These are phyloP conservation scores for Furcasterigmium sp. DNA, from an alignment of 2,329 filamentous ascomycete species.

Conservation along the genomic window DNA sequence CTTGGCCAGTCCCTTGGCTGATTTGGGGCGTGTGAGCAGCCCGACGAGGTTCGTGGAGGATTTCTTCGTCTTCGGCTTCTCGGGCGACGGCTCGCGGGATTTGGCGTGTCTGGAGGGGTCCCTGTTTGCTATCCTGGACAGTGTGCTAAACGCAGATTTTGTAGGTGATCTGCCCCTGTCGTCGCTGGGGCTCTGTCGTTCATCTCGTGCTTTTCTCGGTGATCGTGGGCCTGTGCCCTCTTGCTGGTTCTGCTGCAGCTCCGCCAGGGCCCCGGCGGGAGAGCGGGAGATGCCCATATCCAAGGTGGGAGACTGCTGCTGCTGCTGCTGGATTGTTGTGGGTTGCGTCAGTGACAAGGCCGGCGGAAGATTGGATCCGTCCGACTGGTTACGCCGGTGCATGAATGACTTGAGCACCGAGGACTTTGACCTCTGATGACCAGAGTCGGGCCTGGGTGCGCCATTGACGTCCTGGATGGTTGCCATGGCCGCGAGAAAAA, in stretches of 20 bases:
- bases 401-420: conserved; percentile 46
- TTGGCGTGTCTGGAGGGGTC: conserved; percentile 33
- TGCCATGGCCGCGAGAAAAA: conserved; percentile 1
- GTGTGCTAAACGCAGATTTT: conserved; percentile 36
- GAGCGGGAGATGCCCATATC: conserved; percentile 28
- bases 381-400: conserved; percentile 41
- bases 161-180: conserved; percentile 32
- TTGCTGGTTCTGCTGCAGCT: conserved; percentile 52
- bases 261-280: conserved; percentile 43
- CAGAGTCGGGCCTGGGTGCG: conserved; percentile 3
- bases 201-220: conserved; percentile 31
- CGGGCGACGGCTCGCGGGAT: conserved; percentile 42
- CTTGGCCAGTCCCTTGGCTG: conserved; percentile 60
- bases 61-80: conserved; percentile 72
- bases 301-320: conserved; percentile 1
- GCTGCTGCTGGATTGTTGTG: background rate
- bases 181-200: conserved; percentile 18
- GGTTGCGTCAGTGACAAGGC: conserved; percentile 10
- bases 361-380: conserved; percentile 24
- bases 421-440: conserved; percentile 40
- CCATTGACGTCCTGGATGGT: conserved; percentile 1
- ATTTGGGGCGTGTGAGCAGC: conserved; percentile 70
- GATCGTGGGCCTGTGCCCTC: conserved; percentile 27
- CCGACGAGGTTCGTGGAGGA: conserved; percentile 77
- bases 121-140: conserved; percentile 36